Evolutionary conservation across 2,329 filamentous ascomycete species (phyloP).

Genomic region (Exserohilum rostratum): DNA sequence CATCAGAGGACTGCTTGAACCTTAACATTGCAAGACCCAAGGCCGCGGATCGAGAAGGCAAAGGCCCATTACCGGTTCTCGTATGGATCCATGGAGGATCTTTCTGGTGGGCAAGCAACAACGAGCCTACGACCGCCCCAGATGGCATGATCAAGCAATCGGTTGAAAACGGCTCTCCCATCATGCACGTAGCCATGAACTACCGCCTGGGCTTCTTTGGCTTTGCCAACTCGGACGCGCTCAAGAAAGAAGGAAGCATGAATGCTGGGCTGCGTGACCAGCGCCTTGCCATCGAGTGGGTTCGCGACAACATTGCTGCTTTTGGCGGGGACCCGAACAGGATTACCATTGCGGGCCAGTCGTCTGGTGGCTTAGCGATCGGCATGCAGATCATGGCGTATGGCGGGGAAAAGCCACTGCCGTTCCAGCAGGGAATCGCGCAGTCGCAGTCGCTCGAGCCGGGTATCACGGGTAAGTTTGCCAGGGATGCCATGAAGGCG

Average conservation of each 20-base stretch:
- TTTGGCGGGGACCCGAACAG: slow-evolving; percentile 45
- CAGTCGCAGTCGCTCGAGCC: slow-evolving; percentile 58
- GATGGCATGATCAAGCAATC: slow-evolving; percentile 57
- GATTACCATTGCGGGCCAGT: slow-evolving; percentile 51
- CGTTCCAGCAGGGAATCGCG: slow-evolving; percentile 46
- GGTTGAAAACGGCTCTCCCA: slow-evolving; percentile 50
- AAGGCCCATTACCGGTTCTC: slow-evolving; percentile 57
- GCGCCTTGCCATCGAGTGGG: slow-evolving; percentile 49
- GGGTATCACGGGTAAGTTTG: slow-evolving; percentile 56
- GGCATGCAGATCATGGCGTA: slow-evolving; percentile 45
- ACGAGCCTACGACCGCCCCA: slow-evolving; percentile 48
- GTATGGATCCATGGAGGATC: slow-evolving; percentile 65
- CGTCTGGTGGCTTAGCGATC: slow-evolving; percentile 42
- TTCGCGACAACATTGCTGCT: slow-evolving; percentile 43
- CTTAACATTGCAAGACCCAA: slow-evolving; percentile 65
- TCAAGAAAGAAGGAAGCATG: slow-evolving; percentile 40
- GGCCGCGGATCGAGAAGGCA: slow-evolving; percentile 37
- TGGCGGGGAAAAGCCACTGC: slow-evolving; percentile 37
- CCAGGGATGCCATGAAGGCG: slow-evolving; percentile 54
- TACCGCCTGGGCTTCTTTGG: slow-evolving; percentile 50
- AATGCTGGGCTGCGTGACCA: slow-evolving; percentile 51
- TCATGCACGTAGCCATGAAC: slow-evolving; percentile 47
- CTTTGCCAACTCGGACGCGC: slow-evolving; percentile 43
- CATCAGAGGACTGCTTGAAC: slow-evolving; percentile 64
- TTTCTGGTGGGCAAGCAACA: slow-evolving; percentile 46